Base-by-base conservation (phyloP, 177 flowering plant genomes). In the Vitis hybrid region DNA sequence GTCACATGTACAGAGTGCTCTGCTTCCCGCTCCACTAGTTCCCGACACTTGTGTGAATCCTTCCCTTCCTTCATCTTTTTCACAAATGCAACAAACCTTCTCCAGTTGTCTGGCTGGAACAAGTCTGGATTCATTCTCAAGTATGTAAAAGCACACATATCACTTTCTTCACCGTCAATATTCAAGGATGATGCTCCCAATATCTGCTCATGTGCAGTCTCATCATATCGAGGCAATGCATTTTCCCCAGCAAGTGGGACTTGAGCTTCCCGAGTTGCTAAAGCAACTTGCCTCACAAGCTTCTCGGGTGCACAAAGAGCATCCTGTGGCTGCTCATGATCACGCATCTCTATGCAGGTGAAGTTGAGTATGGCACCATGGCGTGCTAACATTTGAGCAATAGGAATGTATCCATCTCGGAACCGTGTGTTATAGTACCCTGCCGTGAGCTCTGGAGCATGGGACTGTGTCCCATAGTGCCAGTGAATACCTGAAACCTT, bases 381-480 rank as follows among this genome's bases (percentile, higher is more conserved):
- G 22, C 99, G 93, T 3, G 86, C 95, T 26, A 94, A 72, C 97
- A 92, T 88, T 26, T 74, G 88, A 14, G 97, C 99, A 49, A 94
- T 90, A 10, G 97, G 97, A 18, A 90, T 76, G 75, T 94, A 94
- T 8, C 99, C 99, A 62, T 94, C 97, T 0, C 82, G 80, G 80
- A 70, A 79, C 0, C 97, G 82, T 12, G 99, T 94, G 88, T 94
- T 94, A 79, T 92, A 91, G 75, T 94, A 94, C 6, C 99, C 99
- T 0, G 99, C 99, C 1, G 99, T 94, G 74, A 94, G 99, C 78
- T 94, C 99, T 1, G 99, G 94, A 19, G 99, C 97, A 66, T 94
- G 99, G 9, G 99, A 92, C 6, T 96, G 83, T 7, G 91, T 81
- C 3, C 97, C 97, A 61, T 94, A 91, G 71, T 94, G 99, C 99